Evolutionary conservation across 2,329 filamentous ascomycete species (phyloP).

Genomic region (Nigrospora oryzae): DNA sequence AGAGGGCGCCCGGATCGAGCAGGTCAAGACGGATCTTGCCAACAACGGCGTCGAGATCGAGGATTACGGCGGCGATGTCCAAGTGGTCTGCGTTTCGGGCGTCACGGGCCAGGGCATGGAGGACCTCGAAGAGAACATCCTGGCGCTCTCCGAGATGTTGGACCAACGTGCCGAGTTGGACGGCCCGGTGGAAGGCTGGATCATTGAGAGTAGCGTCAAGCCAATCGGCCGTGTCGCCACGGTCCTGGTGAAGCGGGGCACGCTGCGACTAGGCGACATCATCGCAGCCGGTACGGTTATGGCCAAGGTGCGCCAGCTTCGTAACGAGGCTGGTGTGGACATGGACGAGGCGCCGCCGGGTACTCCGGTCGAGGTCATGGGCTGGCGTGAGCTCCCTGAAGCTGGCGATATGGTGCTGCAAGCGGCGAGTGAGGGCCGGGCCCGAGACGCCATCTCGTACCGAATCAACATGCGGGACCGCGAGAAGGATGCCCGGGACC

Average conservation of each 20-base stretch:
- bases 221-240: slow-evolving; percentile 78
- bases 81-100: slow-evolving; percentile 84
- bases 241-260: slow-evolving; percentile 80
- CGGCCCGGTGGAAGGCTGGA: slow-evolving; percentile 81
- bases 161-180: slow-evolving; percentile 76
- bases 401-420: slow-evolving; percentile 86
- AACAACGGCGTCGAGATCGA: slow-evolving; percentile 83
- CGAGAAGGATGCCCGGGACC: slow-evolving; percentile 67
- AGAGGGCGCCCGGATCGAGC: slow-evolving; percentile 68
- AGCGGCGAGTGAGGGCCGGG: slow-evolving; percentile 68
- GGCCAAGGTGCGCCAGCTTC: slow-evolving; percentile 75
- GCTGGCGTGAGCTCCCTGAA: slow-evolving; percentile 77
- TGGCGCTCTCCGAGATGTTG: slow-evolving; percentile 79
- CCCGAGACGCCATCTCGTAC: slow-evolving; percentile 69
- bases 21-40: slow-evolving; percentile 81
- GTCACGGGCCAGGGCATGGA: slow-evolving; percentile 90
- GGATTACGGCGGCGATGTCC: slow-evolving; percentile 89
- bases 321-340: slow-evolving; percentile 73
- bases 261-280: slow-evolving; percentile 68
- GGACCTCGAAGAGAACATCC: slow-evolving; percentile 82
- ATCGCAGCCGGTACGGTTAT: slow-evolving; percentile 85
- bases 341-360: slow-evolving; percentile 73
- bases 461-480: slow-evolving; percentile 65
- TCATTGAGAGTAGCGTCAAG: slow-evolving; percentile 87
- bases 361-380: slow-evolving; percentile 83